A percentile compares a stretch with the other conserved stretches of the same genome.
Conservation (phyloP, 2,329 filamentous ascomycete species). For the Truncatella angustata region DNA sequence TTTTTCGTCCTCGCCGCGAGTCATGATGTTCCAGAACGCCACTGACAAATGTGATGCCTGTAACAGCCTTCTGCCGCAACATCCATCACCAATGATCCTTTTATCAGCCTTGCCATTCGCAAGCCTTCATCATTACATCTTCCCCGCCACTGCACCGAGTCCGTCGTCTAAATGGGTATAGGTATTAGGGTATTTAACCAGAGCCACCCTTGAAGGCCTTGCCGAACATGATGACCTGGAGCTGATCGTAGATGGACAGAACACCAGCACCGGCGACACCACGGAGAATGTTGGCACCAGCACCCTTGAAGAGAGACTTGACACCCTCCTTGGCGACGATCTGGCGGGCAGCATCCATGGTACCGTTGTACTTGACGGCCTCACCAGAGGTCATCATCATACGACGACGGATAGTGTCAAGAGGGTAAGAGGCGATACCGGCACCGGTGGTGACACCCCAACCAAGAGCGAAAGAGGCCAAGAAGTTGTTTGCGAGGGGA, state of each 20-base stretch:
- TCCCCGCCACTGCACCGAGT: constrained; percentile 27
- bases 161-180: constrained; percentile 41
- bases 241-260: constrained; percentile 99
- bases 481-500: constrained; percentile 94
- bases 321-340: constrained; percentile 97
- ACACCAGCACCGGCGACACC: constrained; percentile 99
- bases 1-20: constrained; percentile 38
- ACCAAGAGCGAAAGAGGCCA: constrained; percentile 97
- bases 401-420: constrained; percentile 99
- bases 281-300: constrained; percentile 99
- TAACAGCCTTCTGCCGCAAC: constrained; percentile 42
- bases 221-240: constrained; percentile 98
- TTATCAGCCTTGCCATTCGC: constrained; percentile 36
- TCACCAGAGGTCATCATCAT: constrained; percentile 99
- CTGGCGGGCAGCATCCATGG: constrained; percentile 91
- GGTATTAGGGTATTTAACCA: constrained; percentile 40
- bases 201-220: constrained; percentile 89
- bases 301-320: constrained; percentile 99
- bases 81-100: constrained; percentile 41
- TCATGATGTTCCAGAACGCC: constrained; percentile 34
- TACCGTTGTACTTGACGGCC: constrained; percentile 99
- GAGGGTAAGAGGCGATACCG: constrained; percentile 99
- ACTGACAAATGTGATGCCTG: constrained; percentile 32
- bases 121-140: constrained; percentile 33
- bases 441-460: constrained; percentile 99